Percentiles rank a stretch among this genome's conserved stretches.
These are phyloP conservation scores for Wickerhamiella vanderwaltii DNA, from an alignment of 805 yeast species.

Conservation along the genomic window DNA sequence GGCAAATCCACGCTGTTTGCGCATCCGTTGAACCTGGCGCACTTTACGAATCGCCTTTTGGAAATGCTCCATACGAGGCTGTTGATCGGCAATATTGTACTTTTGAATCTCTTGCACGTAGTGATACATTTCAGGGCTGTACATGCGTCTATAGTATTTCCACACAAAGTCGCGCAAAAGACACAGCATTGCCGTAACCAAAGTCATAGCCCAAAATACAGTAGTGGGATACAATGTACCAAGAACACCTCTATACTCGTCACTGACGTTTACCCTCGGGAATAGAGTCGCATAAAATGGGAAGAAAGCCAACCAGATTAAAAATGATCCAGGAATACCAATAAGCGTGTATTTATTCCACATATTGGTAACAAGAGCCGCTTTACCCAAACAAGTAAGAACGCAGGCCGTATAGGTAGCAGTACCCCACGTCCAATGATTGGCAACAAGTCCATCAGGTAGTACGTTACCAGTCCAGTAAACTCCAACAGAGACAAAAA, in stretches of 20 bases:
- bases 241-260: conserved; percentile 72
- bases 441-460: conserved; percentile 53
- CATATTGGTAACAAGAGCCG: conserved; percentile 77
- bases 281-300: conserved; percentile 81
- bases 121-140: conserved; percentile 85
- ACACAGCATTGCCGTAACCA: conserved; percentile 68
- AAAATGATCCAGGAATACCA: conserved; percentile 90
- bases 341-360: conserved; percentile 90
- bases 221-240: conserved; percentile 63
- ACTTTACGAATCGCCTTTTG: conserved; percentile 95
- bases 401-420: conserved; percentile 79
- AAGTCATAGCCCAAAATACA: conserved; percentile 70
- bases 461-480: conserved; percentile 57
- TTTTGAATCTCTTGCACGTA: conserved; percentile 95
- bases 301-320: conserved; percentile 72
- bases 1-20: conserved; percentile 97
- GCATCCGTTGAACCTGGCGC: conserved; percentile 95
- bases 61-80: conserved; percentile 94
- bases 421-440: conserved; percentile 94
- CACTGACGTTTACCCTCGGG: conserved; percentile 69
- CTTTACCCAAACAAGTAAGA: conserved; percentile 84
- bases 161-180: conserved; percentile 78
- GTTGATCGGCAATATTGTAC: conserved; percentile 79
- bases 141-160: conserved; percentile 90
- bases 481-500: conserved; percentile 55